These are phyloP conservation scores for Geoglossum cookeanum DNA, from an alignment of 2,329 filamentous ascomycete genomes.

Conservation along the genomic window DNA sequence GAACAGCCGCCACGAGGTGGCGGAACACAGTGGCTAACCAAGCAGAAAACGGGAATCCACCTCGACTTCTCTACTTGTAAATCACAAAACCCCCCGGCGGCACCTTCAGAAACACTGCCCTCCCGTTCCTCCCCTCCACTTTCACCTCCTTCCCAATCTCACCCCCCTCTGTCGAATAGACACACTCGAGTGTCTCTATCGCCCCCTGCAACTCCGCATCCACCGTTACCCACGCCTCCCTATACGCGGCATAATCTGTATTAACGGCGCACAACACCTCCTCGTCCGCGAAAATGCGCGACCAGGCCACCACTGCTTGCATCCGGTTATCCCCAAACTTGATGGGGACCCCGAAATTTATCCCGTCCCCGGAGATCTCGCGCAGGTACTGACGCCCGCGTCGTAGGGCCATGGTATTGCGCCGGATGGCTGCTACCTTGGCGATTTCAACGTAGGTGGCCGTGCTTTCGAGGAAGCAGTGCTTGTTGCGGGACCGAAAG, in stretches of 20 bases:
- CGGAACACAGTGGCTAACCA: no score
- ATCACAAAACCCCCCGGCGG: conserved; percentile 9
- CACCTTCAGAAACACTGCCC: conserved; percentile 6
- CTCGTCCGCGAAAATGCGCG: conserved; percentile 10
- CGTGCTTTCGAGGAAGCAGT: conserved; percentile 11
- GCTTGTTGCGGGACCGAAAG: conserved; percentile 10
- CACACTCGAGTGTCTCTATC: conserved; percentile 3
- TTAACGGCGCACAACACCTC: conserved; percentile 13
- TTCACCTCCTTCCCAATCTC: background rate
- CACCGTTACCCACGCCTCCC: conserved; percentile 10
- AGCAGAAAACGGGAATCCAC: no score
- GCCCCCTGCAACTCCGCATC: conserved; percentile 8
- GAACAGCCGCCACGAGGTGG: no score
- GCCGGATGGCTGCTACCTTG: conserved; percentile 7
- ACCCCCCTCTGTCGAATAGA: conserved; percentile 6
- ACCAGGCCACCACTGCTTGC: conserved; percentile 12
- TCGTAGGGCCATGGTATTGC: conserved; percentile 6
- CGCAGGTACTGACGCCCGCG: conserved; percentile 11
- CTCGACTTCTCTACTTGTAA: conserved; percentile 8
- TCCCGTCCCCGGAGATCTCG: conserved; percentile 9
- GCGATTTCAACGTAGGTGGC: conserved; percentile 6
- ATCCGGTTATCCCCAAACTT: conserved; percentile 6
- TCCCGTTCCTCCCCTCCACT: conserved; percentile 6
- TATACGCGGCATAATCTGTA: conserved; percentile 7
- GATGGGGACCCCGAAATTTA: conserved; percentile 7